Base-by-base conservation (phyloP, 2,329 filamentous ascomycete genomes). In the Scedosporium minutisporum region DNA sequence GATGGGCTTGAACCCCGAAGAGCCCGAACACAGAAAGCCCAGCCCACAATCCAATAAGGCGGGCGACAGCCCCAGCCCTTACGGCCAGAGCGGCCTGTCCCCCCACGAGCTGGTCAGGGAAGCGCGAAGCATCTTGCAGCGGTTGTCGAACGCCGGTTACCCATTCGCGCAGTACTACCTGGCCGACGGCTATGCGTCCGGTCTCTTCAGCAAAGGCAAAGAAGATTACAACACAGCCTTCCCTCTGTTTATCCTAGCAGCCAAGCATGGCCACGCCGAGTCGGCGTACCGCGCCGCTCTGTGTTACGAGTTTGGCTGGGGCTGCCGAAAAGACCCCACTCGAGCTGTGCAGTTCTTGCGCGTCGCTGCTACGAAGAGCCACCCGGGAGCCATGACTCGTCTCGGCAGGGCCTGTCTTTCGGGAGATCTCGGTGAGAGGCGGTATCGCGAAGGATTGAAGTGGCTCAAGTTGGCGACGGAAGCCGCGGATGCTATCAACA, bases 271-370 rank as follows among this genome's bases (percentile, higher is more conserved):
- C 38, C 95, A 99, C 74, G 92, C 95, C 58, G 95, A 99, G 78
- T 95, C 95, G 63, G 93, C 88, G 42, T 99, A 97, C 75, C 89
- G 95, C 62, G 89, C 93, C 61, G 95, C 90, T 16, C 81, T 99
- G 63, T 97, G 93, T 78, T 97, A 97, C 77, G 95, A 99, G 74
- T 97, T 97, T 75, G 95, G 93, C 65, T 99, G 95, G 95, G 95
- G 95, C 48, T 96, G 89, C 70, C 87, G 91, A 63, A 91, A 91
- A 70, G 92, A 97, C 70, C 89, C 90, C 63, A 86, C 89, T 59
- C 97, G 97, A 76, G 93, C 95, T 53, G 90, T 96, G 1, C 93
- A 97, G 72, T 99, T 95, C 73, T 89, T 96, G 71, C 88, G 93
- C 62, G 88, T 89, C 65, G 90, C 93, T 9, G 93, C 95, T 2